Evolutionary conservation across 2,329 filamentous ascomycete species (phyloP).

Genomic region (Acephala macrosclerotiorum): DNA sequence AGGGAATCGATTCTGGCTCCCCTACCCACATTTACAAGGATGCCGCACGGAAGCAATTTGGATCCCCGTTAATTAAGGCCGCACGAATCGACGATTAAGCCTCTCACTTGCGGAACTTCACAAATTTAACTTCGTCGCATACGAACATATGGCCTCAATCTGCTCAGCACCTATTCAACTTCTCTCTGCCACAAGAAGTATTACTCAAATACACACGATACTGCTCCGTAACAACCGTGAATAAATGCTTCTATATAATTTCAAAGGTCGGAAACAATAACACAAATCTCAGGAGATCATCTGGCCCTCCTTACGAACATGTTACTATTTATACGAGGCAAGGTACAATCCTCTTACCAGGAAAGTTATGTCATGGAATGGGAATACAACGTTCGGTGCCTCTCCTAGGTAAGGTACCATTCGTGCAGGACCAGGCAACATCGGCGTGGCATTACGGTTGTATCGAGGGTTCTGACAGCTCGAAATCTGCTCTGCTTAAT

Average conservation of each 20-base stretch:
- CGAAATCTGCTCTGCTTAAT: too few relatives aligned
- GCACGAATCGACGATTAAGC: too few relatives aligned
- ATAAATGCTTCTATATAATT: constrained; percentile 11
- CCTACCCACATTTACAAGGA: too few relatives aligned
- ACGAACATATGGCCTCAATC: neutral
- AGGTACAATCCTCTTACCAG: too few relatives aligned
- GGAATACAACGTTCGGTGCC: constrained; percentile 27
- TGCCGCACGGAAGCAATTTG: constrained; percentile 13
- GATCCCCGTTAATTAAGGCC: constrained; percentile 17
- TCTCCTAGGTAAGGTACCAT: constrained; percentile 28
- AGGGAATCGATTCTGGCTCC: too few relatives aligned
- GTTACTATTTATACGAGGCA: too few relatives aligned
- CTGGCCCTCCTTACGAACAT: constrained; percentile 19
- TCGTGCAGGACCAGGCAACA: constrained; percentile 29
- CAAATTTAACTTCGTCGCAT: constrained; percentile 13
- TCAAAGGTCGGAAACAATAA: constrained; percentile 21
- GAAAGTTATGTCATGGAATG: too few relatives aligned
- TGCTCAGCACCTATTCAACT: constrained; percentile 12
- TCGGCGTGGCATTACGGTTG: constrained; percentile 23
- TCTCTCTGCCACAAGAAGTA: constrained; percentile 9
- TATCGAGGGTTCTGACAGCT: constrained; percentile 8
- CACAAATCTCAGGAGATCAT: constrained; percentile 24
- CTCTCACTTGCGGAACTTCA: neutral
- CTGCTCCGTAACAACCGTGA: neutral
- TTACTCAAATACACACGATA: constrained; percentile 12